Base-by-base conservation (phyloP, 2,329 filamentous ascomycete genomes). In the Colletotrichum sp. region DNA sequence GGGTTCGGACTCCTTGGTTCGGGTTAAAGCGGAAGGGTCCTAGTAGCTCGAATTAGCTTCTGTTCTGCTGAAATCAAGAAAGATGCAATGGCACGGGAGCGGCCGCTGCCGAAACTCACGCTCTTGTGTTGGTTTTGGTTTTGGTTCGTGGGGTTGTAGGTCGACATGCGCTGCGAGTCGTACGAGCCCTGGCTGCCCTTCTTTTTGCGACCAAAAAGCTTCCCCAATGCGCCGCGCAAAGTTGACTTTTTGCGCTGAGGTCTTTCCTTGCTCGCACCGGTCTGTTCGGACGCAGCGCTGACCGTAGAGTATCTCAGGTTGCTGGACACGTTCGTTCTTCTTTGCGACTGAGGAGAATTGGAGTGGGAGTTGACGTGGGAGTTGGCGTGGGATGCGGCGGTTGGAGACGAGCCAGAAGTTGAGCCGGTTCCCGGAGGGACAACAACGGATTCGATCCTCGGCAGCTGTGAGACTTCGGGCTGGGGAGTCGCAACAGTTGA, bases 231-330 rank as follows among this genome's bases (percentile, higher is more conserved):
- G 21, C 87, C 86, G 69, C 89, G 89, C 67, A 94, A 82, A 0
- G 89, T 89, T 1, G 91, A 92, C 81, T 90, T 92, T 78, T 92
- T 92, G 75, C 90, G 84, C 68, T 88, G 86, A 3, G 90, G 89
- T 28, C 80, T 80, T 60, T 80, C 83, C 32, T 81, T 75, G 64
- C 82, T 84, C 26, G 82, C 80, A 24, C 81, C 78, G 2, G 82
- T 84, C 72, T 81, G 77, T 55, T 82, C 83, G 36, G 85, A 84
- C 18, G 84, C 83, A n/a, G 84, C 83, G 80, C 88, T 91, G 70
- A 88, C 80, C 24, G 84, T 85, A 16, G 90, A 91, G 78, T 88
- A 88, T 49, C 89, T 86, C 55, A 88, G 72, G 13, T 85, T 84
- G 78, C 82, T 88, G 8, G 85, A 84, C 12, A 84, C 84, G 68